Percentiles rank a stretch among this genome's conserved stretches.
phyloP scores from a whole-genome alignment of 2,329 filamentous ascomycete species.

The Colletotrichum neosansevieriae region DNA sequence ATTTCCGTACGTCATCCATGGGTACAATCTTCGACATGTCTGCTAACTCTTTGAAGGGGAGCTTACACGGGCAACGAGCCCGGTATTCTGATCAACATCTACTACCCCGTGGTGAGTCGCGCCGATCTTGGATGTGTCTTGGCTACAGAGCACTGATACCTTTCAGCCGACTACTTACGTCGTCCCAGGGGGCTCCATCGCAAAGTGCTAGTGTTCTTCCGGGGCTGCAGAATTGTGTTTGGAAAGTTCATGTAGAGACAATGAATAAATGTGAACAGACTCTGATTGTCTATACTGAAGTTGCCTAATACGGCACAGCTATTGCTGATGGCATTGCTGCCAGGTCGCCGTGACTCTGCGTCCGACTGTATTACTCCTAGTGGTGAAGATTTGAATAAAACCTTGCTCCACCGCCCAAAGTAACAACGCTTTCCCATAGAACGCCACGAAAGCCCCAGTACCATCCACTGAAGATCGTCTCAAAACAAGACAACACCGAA shows the following conservation, averaged over 20 bases:
- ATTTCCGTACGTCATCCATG: constrained; percentile 29
- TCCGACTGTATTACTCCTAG: constrained; percentile 2
- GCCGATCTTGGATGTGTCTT: background rate
- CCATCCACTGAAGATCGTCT: background rate
- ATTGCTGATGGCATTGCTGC: constrained; percentile 24
- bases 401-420: constrained; percentile 17
- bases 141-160: background rate
- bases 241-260: no score
- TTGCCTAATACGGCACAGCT: constrained; percentile 1
- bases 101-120: constrained; percentile 37
- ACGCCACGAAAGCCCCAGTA: background rate
- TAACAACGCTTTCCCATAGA: constrained; percentile 7
- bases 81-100: constrained; percentile 40
- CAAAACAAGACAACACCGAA: background rate
- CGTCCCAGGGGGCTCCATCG: constrained; percentile 36
- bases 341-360: constrained; percentile 2
- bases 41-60: constrained; percentile 6
- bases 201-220: constrained; percentile 22
- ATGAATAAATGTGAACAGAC: background rate
- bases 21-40: background rate
- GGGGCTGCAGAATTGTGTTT: no score
- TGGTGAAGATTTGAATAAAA: background rate
- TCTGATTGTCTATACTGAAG: background rate
- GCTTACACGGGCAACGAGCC: constrained; percentile 34
- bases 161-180: constrained; percentile 32